These are phyloP conservation scores for Pythium folliculosum DNA, from an alignment of 352 stramenopile genomes.

Conservation along the genomic window DNA sequence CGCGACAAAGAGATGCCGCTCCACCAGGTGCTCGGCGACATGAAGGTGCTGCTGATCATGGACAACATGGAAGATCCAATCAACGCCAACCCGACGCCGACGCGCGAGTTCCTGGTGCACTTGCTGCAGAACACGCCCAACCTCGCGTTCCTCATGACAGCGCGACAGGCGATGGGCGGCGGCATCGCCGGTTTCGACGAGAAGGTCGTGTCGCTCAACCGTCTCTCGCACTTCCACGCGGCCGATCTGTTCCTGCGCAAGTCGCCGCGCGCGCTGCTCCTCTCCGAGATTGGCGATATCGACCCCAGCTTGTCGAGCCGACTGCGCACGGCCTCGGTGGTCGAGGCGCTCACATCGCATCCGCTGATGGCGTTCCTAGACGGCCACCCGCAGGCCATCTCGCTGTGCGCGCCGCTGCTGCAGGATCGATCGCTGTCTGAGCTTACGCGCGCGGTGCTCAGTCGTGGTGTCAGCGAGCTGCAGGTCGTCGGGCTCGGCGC, in stretches of 20 bases:
- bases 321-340: slow-evolving; percentile 41
- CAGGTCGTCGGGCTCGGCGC: slow-evolving; percentile 66
- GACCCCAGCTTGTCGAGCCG: slow-evolving; percentile 29
- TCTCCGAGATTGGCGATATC: slow-evolving; percentile 70
- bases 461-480: slow-evolving; percentile 65
- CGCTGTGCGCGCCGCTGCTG: slow-evolving; percentile 69
- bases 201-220: slow-evolving; percentile 80
- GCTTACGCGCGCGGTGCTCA: slow-evolving; percentile 70
- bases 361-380: slow-evolving; percentile 82
- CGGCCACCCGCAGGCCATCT: slow-evolving; percentile 80
- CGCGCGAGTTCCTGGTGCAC: slow-evolving; percentile 64
- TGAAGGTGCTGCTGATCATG: slow-evolving; percentile 69
- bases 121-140: slow-evolving; percentile 63
- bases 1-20: slow-evolving; percentile 69
- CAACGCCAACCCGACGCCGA: slow-evolving; percentile 57
- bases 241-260: slow-evolving; percentile 82
- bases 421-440: slow-evolving; percentile 76
- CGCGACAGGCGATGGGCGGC: slow-evolving; percentile 68
- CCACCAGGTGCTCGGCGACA: slow-evolving; percentile 51
- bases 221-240: slow-evolving; percentile 67
- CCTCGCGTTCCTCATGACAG: slow-evolving; percentile 72
- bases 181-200: slow-evolving; percentile 75
- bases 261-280: slow-evolving; percentile 57
- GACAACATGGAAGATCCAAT: slow-evolving; percentile 86
- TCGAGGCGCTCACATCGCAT: slow-evolving; percentile 63